Evolutionary conservation across 495 filamentous ascomycete species (phyloP), one percentile per base, ranked within the genome.

Genomic region (Hamigera avellanea): DNA sequence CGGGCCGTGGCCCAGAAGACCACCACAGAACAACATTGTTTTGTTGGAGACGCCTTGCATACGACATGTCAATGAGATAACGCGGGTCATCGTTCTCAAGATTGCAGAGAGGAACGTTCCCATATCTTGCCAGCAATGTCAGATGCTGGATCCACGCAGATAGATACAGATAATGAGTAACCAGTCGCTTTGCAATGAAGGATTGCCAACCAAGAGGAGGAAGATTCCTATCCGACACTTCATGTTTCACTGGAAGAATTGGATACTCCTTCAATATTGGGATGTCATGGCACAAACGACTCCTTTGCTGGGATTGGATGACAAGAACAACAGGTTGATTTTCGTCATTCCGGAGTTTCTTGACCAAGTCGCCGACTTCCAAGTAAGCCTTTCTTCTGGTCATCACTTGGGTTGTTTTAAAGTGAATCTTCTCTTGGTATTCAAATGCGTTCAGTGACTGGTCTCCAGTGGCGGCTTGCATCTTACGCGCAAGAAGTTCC

Each of bases 21-120:
- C 91, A 99, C 91, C 91, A 99, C n/a, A 99, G 69, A 12, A 99
- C 81, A 5, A 99, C 84, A 42, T 88, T 88, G 49, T 88, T 93
- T 46, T 83, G 78, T 49, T 91, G 86, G 35, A 99, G 63, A 8
- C 93, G 77, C 35, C 91, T 65, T 1, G 91, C 91, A 57, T 96
- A 99, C 2, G 91, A 84, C 30, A 99, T 75, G 51, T 99, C 91
- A 48, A 99, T 96, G 35, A 96, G 61, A 54, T 86, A 99, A 15
- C 83, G 72, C 14, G 91, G 89, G 49, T 99, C 91, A 45, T 96
- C 88, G 29, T 76, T 78, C 51, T 96, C 93, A 18, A 99, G 63
- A 47, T 99, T 96, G 61, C 91, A 95, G 33, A 99, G 68, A 13
- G 91, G 91, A 25, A 96, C 74, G 59, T 95, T 83, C 14, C 91